Percentiles rank a stretch among this genome's conserved stretches.
Evolutionary conservation across 73 alveolate genomes (phyloP).

Genomic region (Blepharisma stoltei): DNA sequence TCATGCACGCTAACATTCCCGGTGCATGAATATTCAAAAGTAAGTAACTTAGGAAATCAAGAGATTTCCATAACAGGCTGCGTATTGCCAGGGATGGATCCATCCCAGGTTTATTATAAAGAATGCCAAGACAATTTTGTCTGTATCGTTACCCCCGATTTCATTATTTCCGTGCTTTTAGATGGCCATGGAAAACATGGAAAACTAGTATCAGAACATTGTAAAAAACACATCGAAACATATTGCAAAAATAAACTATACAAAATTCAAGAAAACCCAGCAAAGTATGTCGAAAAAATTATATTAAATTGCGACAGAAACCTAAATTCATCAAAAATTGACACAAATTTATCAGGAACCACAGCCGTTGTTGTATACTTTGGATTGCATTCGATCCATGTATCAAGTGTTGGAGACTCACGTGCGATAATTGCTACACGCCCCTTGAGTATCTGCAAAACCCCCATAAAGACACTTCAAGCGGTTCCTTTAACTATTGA

Average conservation of each 20-base stretch:
- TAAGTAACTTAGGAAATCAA: too few species aligned
- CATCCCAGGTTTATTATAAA: background rate
- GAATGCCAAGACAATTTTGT: background rate
- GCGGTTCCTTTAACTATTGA: slow-evolving; percentile 32
- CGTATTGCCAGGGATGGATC: slow-evolving; percentile 13
- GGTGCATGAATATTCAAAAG: too few species aligned
- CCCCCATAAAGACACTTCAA: slow-evolving; percentile 21
- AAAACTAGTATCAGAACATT: background rate
- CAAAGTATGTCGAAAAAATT: background rate
- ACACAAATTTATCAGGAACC: slow-evolving; percentile 1
- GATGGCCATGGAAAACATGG: slow-evolving; percentile 8
- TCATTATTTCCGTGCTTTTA: background rate
- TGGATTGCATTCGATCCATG: background rate
- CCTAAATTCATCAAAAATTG: background rate
- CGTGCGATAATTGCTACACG: slow-evolving; percentile 35
- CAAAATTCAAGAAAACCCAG: background rate
- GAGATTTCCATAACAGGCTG: background rate
- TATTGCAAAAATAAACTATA: background rate
- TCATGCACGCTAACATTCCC: too few species aligned
- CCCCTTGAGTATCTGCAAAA: background rate
- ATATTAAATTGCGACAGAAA: background rate
- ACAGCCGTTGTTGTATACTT: background rate
- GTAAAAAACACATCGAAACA: background rate
- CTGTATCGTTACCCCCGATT: background rate
- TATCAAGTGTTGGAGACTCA: slow-evolving; percentile 47